Evolutionary conservation across 257 asterid genomes (phyloP).

Genomic region (Gentiana macrophylla): DNA sequence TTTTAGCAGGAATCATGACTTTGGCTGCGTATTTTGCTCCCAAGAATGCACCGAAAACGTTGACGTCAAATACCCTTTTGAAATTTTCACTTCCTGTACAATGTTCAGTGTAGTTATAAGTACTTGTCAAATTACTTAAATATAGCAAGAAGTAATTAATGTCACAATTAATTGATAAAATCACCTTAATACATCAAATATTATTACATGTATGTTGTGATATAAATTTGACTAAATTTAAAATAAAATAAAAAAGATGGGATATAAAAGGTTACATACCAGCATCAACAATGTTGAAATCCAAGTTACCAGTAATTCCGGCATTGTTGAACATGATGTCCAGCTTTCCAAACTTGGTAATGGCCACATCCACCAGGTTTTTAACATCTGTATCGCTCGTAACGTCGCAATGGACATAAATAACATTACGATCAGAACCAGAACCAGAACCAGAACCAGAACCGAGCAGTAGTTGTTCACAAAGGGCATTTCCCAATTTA

Average conservation of each 20-base stretch:
- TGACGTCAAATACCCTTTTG: slow-evolving; percentile 54
- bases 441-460: slow-evolving; percentile 5
- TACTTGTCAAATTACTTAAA: no score
- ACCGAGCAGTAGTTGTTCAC: slow-evolving; percentile 22
- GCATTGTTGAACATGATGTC: slow-evolving; percentile 88
- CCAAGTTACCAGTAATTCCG: slow-evolving; percentile 48
- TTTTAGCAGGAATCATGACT: slow-evolving; percentile 68
- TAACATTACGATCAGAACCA: slow-evolving; percentile 5
- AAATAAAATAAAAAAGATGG: no score
- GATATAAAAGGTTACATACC: neutral
- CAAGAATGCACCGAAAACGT: slow-evolving; percentile 54
- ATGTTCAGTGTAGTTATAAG: no score
- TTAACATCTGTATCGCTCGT: slow-evolving; percentile 35
- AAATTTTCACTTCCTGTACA: slow-evolving; percentile 30
- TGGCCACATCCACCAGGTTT: slow-evolving; percentile 26
- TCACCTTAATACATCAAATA: no score
- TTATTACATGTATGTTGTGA: no score
- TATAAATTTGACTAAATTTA: no score
- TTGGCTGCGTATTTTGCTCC: slow-evolving; percentile 71
- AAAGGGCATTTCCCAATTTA: slow-evolving; percentile 30
- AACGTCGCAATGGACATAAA: slow-evolving; percentile 64
- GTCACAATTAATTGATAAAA: no score
- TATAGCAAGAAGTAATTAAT: no score
- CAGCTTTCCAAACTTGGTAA: slow-evolving; percentile 39
- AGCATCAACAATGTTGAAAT: slow-evolving; percentile 34